These are phyloP conservation scores for Furcasterigmium sp. DNA, from an alignment of 2,329 filamentous ascomycete genomes.

Conservation along the genomic window DNA sequence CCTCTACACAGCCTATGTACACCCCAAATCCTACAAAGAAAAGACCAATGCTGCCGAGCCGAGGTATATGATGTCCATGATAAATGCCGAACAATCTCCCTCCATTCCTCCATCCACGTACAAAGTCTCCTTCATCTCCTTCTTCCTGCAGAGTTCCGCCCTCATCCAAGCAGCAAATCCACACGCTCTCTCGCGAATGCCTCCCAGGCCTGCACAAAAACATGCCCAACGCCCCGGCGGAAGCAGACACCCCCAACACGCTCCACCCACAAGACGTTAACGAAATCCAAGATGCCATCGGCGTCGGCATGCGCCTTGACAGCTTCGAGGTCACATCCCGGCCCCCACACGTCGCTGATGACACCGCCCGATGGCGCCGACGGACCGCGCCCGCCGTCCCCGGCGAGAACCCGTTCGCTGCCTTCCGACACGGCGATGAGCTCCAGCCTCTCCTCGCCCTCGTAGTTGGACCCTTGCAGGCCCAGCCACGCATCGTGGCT, in stretches of 20 bases:
- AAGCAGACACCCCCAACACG: slow-evolving; percentile 35
- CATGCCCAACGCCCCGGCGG: slow-evolving; percentile 35
- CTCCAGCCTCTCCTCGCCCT: slow-evolving; percentile 33
- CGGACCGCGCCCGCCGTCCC: not conserved
- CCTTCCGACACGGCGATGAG: slow-evolving; percentile 36
- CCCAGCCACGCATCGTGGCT: slow-evolving; percentile 41
- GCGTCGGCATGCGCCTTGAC: slow-evolving; percentile 35
- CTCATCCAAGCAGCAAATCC: slow-evolving; percentile 34
- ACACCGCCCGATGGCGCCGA: slow-evolving; percentile 4
- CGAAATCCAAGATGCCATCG: slow-evolving; percentile 37
- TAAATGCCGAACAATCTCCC: not conserved
- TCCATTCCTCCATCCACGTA: too few relatives aligned
- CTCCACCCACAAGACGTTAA: slow-evolving; percentile 42
- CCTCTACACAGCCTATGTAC: not conserved
- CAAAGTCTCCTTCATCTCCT: too few relatives aligned
- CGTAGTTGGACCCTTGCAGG: slow-evolving; percentile 39
- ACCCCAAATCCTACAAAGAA: not conserved
- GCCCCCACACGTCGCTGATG: slow-evolving; percentile 9
- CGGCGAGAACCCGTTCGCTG: slow-evolving; percentile 24
- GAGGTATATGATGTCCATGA: not conserved
- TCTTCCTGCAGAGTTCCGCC: too few relatives aligned
- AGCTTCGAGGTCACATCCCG: slow-evolving; percentile 22
- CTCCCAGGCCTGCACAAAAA: slow-evolving; percentile 34
- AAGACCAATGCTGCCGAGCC: not conserved
- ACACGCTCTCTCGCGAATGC: slow-evolving; percentile 32